Evolutionary conservation across 352 stramenopile genomes (phyloP), one percentile per base, ranked within the genome.

Genomic region (Pseudoperonospora humuli): DNA sequence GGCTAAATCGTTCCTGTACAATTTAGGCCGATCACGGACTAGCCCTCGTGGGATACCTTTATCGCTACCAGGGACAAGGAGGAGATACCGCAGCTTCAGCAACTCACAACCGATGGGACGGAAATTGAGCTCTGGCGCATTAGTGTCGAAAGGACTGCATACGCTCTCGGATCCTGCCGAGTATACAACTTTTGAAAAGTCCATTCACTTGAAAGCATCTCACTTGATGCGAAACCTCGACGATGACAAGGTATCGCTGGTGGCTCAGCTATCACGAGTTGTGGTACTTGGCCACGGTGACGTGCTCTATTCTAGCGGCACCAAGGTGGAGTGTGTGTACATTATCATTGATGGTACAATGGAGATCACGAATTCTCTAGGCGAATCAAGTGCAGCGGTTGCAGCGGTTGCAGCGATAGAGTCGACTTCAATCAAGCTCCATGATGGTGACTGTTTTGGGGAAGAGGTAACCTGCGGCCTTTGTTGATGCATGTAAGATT

Each of bases 141-240:
- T 53, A 31, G 36, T 47, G 19, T 59, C 48, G 7, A 61, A 46
- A 48, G 58, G 43, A 23, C 50, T 70, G 46, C 67, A 66, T 17
- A 64, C 45, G 9, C 58, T 75, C 4, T 54, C 64, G 0, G 70
- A 84, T n/a, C 66, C 59, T 6, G 54, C 63, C 0, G 68, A 86
- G 28, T 88, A 78, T 45, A 84, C 78, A 29, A 86, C 66, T 5
- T 87, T 93, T 44, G 81, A 90, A 39, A 93, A 93, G 53, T 88
- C 75, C 2, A 84, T 93, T 36, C 76, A 86, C 27, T 57, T 93
- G 35, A 93, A 90, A 45, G 77, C 74, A 8, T 90, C 81, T 10
- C 67, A 85, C 37, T 60, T 93, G 14, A 84, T 93, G 81, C 67
- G 71, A 53, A 82, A 89, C 31, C 56, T 93, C 0, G 75, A 87